Evolutionary conservation across 345 rosid genomes (phyloP).

Genomic region (Theobroma cacao): DNA sequence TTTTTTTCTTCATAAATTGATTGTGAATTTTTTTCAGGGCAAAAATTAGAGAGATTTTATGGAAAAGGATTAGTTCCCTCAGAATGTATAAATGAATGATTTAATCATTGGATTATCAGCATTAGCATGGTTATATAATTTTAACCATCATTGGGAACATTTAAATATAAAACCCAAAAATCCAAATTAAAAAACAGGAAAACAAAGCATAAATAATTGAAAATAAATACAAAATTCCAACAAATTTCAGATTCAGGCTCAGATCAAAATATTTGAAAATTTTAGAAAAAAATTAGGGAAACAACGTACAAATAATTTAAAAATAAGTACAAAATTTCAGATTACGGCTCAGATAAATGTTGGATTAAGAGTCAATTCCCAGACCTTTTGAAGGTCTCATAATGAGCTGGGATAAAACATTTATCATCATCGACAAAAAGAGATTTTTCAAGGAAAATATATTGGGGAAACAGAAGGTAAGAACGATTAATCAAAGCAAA

Average conservation of each 20-base stretch:
- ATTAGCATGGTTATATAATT: background rate
- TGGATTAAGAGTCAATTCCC: background rate
- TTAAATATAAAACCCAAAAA: background rate
- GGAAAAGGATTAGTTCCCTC: background rate
- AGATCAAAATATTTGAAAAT: background rate
- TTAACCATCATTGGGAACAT: conserved; percentile 3
- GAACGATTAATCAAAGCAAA: background rate
- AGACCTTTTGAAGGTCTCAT: conserved; percentile 1
- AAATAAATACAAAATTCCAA: too few species aligned
- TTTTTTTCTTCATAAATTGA: too few species aligned
- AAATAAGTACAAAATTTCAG: too few species aligned
- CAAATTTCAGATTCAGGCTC: too few species aligned
- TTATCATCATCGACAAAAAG: background rate
- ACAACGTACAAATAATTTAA: too few species aligned
- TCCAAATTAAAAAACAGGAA: background rate
- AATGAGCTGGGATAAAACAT: conserved; percentile 7
- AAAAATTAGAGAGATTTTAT: too few species aligned
- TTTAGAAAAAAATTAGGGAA: background rate
- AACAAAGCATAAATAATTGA: background rate
- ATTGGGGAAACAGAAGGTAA: background rate
- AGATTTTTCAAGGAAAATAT: background rate
- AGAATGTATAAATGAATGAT: background rate
- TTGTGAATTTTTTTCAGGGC: too few species aligned
- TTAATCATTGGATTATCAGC: conserved; percentile 3
- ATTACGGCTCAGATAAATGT: background rate